Evolutionary conservation across 2,329 filamentous ascomycete genomes (phyloP), one percentile per base, ranked within the genome.

Genomic region (Cytospora mali): DNA sequence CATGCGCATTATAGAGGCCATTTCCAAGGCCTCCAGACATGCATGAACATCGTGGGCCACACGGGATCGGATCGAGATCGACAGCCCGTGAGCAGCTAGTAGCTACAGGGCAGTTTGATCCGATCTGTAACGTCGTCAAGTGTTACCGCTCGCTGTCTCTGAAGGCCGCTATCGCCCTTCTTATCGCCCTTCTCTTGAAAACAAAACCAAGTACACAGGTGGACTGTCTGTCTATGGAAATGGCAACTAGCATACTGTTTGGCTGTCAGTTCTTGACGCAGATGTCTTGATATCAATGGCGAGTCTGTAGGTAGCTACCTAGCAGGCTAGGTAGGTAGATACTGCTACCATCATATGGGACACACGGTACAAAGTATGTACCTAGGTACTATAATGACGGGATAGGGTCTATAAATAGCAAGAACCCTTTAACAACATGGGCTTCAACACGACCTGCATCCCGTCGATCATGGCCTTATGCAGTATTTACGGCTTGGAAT

Each of bases 391-490:
- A 10, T 14, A 21, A n/a, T 3, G 4, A 16, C 16, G 39, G 39
- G n/a, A 21, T 18, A n/a, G 39, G 3, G 9, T n/a, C 39, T 46
- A 46, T 9, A 46, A 46, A 46, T 46, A 46, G 39, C 6, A 1
- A 29, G 46, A 55, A 31, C 55, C 13, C 55, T 23, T 29, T 39
- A 50, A 21, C 50, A 50, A 21, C 55, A 62, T 49, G 39, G 27
- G 11, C 61, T 23, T 48, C 55, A 50, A 21, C 55, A 62, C 56
- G 39, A 60, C 56, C 61, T 55, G 56, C 56, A 60, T 6, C 29
- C 39, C 29, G 61, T 58, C 57, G 61, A 60, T 63, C 61, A 59
- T 51, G 50, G 60, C 58, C 42, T 46, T 50, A 18, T 39, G 33
- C 28, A 50, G 55, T 50, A 39, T 23, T 46, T 23, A 27, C 42